phyloP scores from a whole-genome alignment of 305 asterid genomes.

The Ajuga reptans region DNA sequence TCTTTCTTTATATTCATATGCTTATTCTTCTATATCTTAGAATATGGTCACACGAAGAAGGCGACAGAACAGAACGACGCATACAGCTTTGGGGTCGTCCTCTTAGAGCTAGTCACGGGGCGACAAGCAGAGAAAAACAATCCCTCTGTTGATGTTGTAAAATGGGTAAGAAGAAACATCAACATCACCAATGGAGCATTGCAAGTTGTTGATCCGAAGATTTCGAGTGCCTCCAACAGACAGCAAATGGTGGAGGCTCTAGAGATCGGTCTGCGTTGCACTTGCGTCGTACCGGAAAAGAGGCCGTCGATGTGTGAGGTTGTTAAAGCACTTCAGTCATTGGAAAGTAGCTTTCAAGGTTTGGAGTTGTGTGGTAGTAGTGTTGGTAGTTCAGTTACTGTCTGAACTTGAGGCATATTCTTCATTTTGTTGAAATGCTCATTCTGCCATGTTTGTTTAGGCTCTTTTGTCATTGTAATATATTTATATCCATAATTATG shows the following conservation, averaged over 20 bases:
- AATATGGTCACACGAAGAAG: conserved; percentile 61
- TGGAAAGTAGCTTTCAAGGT: conserved; percentile 29
- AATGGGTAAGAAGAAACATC: conserved; percentile 75
- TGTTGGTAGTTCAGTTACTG: conserved; percentile 35
- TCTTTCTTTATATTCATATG: no score
- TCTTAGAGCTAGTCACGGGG: conserved; percentile 77
- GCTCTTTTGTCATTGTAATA: conserved; percentile 13
- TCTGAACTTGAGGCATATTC: conserved; percentile 26
- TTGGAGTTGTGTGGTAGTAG: conserved; percentile 23
- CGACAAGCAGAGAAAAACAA: conserved; percentile 40
- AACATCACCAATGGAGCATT: conserved; percentile 53
- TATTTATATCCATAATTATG: neutral
- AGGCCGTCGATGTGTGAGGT: conserved; percentile 69
- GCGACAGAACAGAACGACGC: conserved; percentile 56
- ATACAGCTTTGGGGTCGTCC: conserved; percentile 62
- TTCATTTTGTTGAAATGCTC: neutral
- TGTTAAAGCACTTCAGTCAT: conserved; percentile 43
- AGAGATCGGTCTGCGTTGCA: conserved; percentile 55
- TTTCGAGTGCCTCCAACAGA: conserved; percentile 39
- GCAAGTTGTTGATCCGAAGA: conserved; percentile 59
- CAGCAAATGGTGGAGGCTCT: conserved; percentile 55
- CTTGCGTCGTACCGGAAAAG: conserved; percentile 60
- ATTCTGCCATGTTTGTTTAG: no score
- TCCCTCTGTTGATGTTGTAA: conserved; percentile 47
- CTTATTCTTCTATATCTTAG: conserved; percentile 25